Conservation (phyloP, 176 grass and related monocot species). For the Oropetium thomaeum region DNA sequence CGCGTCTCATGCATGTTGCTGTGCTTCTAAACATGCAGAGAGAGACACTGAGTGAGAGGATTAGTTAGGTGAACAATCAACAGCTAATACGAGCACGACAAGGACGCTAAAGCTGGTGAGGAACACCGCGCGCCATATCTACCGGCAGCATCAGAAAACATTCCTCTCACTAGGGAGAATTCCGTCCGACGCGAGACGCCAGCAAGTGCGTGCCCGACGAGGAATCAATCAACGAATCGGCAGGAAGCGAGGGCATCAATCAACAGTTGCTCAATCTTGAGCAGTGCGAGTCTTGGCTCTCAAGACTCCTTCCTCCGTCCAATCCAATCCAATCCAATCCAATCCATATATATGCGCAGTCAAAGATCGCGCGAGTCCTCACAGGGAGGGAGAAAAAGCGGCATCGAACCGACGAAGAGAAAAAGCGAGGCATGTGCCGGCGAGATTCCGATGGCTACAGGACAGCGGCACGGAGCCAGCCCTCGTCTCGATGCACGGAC, state of each 20-base stretch:
- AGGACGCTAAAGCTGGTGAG: too few species aligned
- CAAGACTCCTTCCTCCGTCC: constrained; percentile 11
- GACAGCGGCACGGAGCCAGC: neutral
- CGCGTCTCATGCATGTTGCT: too few species aligned
- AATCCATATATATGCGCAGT: neutral
- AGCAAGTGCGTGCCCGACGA: neutral
- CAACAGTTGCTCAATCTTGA: too few species aligned
- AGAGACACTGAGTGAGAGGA: too few species aligned
- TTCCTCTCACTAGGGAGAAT: too few species aligned
- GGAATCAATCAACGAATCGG: constrained; percentile 4
- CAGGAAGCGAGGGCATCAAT: too few species aligned
- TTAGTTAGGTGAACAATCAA: too few species aligned
- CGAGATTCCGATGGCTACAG: neutral
- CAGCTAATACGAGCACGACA: too few species aligned
- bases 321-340: too few species aligned
- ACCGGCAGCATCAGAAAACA: neutral
- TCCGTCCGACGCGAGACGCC: too few species aligned
- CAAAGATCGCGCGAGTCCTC: constrained; percentile 17
- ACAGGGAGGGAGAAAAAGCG: neutral
- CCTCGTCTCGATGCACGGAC: neutral
- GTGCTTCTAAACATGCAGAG: too few species aligned
- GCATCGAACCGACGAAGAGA: neutral
- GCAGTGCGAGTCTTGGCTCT: neutral
- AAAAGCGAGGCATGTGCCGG: neutral
- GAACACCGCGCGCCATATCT: too few species aligned